Evolutionary conservation across 352 stramenopile species (phyloP).

Genomic region (Thalassiosira ordinaria): DNA sequence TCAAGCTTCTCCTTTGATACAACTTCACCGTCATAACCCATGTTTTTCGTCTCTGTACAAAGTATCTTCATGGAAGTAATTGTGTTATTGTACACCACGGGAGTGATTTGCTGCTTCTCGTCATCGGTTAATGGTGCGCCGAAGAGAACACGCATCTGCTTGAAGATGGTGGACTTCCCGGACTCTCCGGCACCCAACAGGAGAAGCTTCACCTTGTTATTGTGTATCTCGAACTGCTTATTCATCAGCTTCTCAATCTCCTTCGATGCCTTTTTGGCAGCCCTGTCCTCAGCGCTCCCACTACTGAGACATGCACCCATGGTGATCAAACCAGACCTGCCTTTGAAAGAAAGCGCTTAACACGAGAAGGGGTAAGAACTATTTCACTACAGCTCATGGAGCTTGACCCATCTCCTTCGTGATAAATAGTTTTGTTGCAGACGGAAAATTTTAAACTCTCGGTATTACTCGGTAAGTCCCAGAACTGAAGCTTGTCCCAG

Average conservation of each 20-base stretch:
- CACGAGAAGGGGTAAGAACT: too few species aligned
- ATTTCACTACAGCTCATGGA: too few species aligned
- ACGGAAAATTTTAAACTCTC: too few species aligned
- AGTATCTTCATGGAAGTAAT: conserved; percentile 71
- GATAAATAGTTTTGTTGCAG: too few species aligned
- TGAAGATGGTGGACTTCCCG: conserved; percentile 79
- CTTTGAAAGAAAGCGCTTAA: too few species aligned
- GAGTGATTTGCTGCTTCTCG: conserved; percentile 66
- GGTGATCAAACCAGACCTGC: background rate
- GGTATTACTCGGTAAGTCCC: too few species aligned
- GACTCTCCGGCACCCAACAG: conserved; percentile 72
- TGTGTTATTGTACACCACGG: conserved; percentile 71
- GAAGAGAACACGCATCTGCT: conserved; percentile 81
- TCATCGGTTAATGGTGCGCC: conserved; percentile 65
- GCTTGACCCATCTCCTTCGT: too few species aligned
- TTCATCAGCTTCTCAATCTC: conserved; percentile 64
- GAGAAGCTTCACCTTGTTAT: conserved; percentile 68
- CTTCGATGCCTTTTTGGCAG: conserved; percentile 56
- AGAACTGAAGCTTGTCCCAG: too few species aligned
- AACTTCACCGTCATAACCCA: conserved; percentile 61
- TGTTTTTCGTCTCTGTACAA: conserved; percentile 48
- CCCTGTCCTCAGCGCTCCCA: conserved; percentile 32
- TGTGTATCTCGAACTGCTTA: conserved; percentile 53
- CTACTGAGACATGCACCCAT: conserved; percentile 64
- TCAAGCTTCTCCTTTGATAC: conserved; percentile 65